These are phyloP conservation scores for Fusarium transvaalense DNA, from an alignment of 2,329 filamentous ascomycete genomes.

Conservation along the genomic window DNA sequence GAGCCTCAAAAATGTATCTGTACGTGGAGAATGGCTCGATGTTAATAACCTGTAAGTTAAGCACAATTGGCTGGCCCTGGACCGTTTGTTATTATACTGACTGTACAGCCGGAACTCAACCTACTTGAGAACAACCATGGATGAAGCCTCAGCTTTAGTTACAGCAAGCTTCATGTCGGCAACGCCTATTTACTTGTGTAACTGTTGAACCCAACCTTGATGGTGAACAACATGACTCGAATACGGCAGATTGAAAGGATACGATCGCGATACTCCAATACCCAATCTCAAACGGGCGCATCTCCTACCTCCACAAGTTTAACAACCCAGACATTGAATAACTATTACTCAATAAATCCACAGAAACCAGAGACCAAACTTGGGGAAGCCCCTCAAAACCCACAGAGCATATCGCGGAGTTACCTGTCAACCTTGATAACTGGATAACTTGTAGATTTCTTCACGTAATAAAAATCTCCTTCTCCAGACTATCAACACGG, in stretches of 20 bases:
- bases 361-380: background rate
- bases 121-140: accelerated
- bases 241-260: background rate
- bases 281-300: background rate
- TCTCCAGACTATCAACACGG: constrained; percentile 24
- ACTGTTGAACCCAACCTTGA: too few relatives aligned
- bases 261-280: background rate
- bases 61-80: background rate
- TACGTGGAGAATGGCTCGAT: background rate
- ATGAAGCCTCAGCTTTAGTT: background rate
- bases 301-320: background rate
- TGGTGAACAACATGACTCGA: background rate
- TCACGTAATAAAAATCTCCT: constrained; percentile 37
- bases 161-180: accelerated
- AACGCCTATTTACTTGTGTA: background rate
- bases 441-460: constrained; percentile 14
- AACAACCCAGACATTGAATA: background rate
- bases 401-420: constrained; percentile 36
- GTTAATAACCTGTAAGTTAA: too few relatives aligned
- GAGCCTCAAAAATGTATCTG: constrained; percentile 12
- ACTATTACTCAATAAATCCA: constrained; percentile 32
- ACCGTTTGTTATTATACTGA: too few relatives aligned
- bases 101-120: too few relatives aligned
- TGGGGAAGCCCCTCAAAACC: constrained; percentile 30
- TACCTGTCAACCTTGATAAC: constrained; percentile 1